Base-by-base conservation (phyloP, 1,284 basidiomycete species). In the Marasmius sp. region DNA sequence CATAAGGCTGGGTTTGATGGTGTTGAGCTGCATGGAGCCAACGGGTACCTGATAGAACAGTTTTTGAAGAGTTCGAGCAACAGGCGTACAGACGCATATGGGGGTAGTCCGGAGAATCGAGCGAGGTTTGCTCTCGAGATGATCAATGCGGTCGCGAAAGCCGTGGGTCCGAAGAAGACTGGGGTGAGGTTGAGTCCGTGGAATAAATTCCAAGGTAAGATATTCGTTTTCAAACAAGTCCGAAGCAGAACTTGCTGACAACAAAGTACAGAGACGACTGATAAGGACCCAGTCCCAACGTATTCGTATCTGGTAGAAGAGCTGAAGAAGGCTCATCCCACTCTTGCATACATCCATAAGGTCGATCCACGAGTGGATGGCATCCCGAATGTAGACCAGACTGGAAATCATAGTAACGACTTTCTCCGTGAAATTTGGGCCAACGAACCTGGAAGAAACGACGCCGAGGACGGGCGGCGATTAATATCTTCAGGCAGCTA, bases 111-210 rank as follows among this genome's bases (percentile, higher is more conserved):
- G 48, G 77, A 80, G 69, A 82, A 83, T 70, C 71, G 83, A 55
- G 64, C 71, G 0, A 71, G 79, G 18, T 38, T 77, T 16, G 77
- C 78, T 59, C 75, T 78, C 65, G 72, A 72, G 67, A 75, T 81
- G 2, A 67, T 80, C 39, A 74, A 78, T 11, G 73, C 71, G 0
- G 67, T 80, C 12, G 67, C 65, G 0, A 63, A 69, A 8, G 72
- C 70, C 1, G 64, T 80, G 3, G 78, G 77, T 0, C 63, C 68
- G 51, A 68, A 72, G 45, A 72, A 73, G 58, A 76, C 79, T 5
- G 83, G 74, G 3, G 73, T 86, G 60, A 76, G 86, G 11, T 64
- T 86, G 52, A 81, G 82, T 56, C 88, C 87, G 0, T 89, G 81
- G 79, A 74, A 74, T 59, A 61, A 61, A 0, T 76, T 69, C 63